Evolutionary conservation across 2,329 filamentous ascomycete species (phyloP).

Genomic region (Metarhizium anisopliae): DNA sequence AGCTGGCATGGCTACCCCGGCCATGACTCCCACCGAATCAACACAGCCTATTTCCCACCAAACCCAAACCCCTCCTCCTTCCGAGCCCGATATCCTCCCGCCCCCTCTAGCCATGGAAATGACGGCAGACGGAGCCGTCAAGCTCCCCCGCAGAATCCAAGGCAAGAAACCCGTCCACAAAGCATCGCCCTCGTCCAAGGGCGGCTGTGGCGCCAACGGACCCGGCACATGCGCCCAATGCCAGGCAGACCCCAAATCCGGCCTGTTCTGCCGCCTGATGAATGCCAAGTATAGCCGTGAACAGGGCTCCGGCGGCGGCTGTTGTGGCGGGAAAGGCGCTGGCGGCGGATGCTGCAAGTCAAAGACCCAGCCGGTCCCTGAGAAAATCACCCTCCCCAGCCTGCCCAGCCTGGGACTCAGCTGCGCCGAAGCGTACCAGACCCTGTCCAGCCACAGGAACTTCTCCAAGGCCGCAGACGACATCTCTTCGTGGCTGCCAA

Average conservation of each 20-base stretch:
- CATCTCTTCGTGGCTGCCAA: conserved; percentile 66
- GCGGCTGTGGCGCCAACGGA: conserved; percentile 54
- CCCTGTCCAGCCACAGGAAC: conserved; percentile 65
- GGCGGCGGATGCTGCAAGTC: conserved; percentile 58
- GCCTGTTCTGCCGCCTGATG: conserved; percentile 74
- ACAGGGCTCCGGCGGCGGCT: conserved; percentile 32
- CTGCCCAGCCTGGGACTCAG: conserved; percentile 50
- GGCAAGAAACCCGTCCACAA: conserved; percentile 15
- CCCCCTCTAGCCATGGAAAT: conserved; percentile 48
- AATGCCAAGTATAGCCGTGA: conserved; percentile 53
- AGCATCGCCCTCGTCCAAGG: conserved; percentile 10
- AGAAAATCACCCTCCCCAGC: conserved; percentile 26
- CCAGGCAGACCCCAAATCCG: conserved; percentile 66
- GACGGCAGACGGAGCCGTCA: conserved; percentile 51
- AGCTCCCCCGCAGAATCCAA: conserved; percentile 39
- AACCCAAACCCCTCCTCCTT: conserved; percentile 48
- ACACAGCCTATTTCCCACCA: conserved; percentile 35
- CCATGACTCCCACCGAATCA: conserved; percentile 30
- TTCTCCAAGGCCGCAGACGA: conserved; percentile 68
- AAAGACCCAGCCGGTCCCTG: conserved; percentile 14
- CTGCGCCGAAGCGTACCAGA: conserved; percentile 72
- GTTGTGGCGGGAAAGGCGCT: conserved; percentile 53
- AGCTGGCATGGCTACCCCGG: conserved; percentile 30
- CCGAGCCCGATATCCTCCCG: conserved; percentile 49
- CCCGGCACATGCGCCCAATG: conserved; percentile 76